phyloP scores from a whole-genome alignment of 1,139 yeast species.

The Groenewaldozyma sp. region DNA sequence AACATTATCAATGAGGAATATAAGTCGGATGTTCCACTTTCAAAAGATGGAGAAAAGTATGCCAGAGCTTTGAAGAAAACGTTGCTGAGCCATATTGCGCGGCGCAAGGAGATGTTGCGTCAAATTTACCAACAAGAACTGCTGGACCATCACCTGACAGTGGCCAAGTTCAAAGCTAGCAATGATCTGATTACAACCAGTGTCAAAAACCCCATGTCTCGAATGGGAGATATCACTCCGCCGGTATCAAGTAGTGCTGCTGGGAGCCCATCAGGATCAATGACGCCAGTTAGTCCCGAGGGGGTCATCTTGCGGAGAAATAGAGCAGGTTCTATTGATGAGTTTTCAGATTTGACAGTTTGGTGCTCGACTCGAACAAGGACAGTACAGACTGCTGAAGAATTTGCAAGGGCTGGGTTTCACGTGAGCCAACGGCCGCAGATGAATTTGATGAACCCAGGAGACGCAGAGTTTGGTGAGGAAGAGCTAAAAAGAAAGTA shows the following conservation, averaged over 20 bases:
- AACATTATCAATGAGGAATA: slow-evolving; percentile 23
- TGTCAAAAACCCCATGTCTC: slow-evolving; percentile 1
- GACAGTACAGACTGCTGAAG: slow-evolving; percentile 70
- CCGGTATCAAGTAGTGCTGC: slow-evolving; percentile 4
- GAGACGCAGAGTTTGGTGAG: slow-evolving; percentile 63
- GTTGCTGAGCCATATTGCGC: slow-evolving; percentile 31
- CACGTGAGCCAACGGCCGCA: slow-evolving; percentile 68
- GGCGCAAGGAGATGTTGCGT: slow-evolving; percentile 14
- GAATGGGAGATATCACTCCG: slow-evolving; percentile 7
- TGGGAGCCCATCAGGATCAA: not conserved
- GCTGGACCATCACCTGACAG: slow-evolving; percentile 1
- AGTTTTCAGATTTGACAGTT: slow-evolving; percentile 34
- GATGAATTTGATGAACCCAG: slow-evolving; percentile 82
- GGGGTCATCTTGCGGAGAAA: not conserved
- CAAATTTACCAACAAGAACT: slow-evolving; percentile 4
- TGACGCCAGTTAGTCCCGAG: slow-evolving; percentile 1
- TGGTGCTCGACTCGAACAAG: slow-evolving; percentile 91
- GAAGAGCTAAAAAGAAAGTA: slow-evolving; percentile 49
- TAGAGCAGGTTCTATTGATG: slow-evolving; percentile 4
- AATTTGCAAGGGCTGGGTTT: slow-evolving; percentile 51
- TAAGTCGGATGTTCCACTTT: slow-evolving; percentile 31
- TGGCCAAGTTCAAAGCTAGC: not conserved
- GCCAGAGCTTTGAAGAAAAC: slow-evolving; percentile 34
- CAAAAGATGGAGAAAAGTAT: slow-evolving; percentile 30
- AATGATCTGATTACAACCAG: not conserved